Conservation (phyloP, 768 basidiomycete genomes). For the Agrocybe praecox region DNA sequence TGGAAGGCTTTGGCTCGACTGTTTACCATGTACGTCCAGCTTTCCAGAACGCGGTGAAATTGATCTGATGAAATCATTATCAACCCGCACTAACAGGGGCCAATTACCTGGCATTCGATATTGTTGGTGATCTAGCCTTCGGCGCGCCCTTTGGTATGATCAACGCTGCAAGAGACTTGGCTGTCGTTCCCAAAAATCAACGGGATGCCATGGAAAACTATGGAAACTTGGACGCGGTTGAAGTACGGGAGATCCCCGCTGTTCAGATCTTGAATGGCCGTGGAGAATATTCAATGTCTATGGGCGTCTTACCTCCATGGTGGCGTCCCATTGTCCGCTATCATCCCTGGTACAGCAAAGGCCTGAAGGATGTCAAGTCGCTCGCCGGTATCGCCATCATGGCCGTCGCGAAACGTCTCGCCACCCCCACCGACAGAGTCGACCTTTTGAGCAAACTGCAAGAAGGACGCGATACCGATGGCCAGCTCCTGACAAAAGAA, state of each 20-base stretch:
- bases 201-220: slow-evolving; percentile 57
- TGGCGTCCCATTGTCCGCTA: slow-evolving; percentile 67
- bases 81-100: slow-evolving; percentile 32
- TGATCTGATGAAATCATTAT: neutral
- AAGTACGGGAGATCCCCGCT: slow-evolving; percentile 71
- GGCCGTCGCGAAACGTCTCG: slow-evolving; percentile 77
- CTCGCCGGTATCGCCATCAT: slow-evolving; percentile 81
- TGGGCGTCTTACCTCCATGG: slow-evolving; percentile 75
- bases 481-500: slow-evolving; percentile 76
- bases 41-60: too few relatives aligned
- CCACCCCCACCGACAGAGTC: slow-evolving; percentile 67
- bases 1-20: slow-evolving; percentile 74
- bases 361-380: slow-evolving; percentile 64
- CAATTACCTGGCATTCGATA: slow-evolving; percentile 63
- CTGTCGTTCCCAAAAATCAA: slow-evolving; percentile 63
- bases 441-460: slow-evolving; percentile 86
- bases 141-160: slow-evolving; percentile 92
- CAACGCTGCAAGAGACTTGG: slow-evolving; percentile 68
- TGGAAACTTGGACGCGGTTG: slow-evolving; percentile 44
- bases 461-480: slow-evolving; percentile 74
- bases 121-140: slow-evolving; percentile 87
- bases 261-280: slow-evolving; percentile 86
- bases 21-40: slow-evolving; percentile 61
- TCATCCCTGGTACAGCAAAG: slow-evolving; percentile 78
- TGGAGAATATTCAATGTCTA: slow-evolving; percentile 83